These are phyloP conservation scores for Microstegium vimineum DNA, from an alignment of 176 grass and related monocot species.

Conservation along the genomic window DNA sequence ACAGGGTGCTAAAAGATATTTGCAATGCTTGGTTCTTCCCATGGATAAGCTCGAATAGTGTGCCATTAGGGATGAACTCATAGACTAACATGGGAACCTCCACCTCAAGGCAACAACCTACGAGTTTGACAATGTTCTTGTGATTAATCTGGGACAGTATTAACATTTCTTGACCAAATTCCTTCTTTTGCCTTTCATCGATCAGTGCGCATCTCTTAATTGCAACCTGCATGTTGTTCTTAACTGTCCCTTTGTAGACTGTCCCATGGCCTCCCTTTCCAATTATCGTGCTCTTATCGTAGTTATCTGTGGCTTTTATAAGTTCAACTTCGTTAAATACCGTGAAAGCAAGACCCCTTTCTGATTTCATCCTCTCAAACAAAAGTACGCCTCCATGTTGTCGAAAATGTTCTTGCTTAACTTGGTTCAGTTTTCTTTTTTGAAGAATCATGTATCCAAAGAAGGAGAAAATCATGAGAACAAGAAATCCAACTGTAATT, in stretches of 20 bases:
- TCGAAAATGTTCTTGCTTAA: slow-evolving; percentile 31
- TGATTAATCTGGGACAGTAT: slow-evolving; percentile 39
- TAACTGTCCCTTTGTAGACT: no score
- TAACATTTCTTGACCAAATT: no score
- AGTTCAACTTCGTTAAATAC: slow-evolving; percentile 36
- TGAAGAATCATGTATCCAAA: neutral
- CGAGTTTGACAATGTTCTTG: slow-evolving; percentile 16
- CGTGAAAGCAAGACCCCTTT: slow-evolving; percentile 26
- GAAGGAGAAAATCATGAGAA: neutral
- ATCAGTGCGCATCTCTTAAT: no score
- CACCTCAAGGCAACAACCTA: neutral
- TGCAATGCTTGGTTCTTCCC: slow-evolving; percentile 19
- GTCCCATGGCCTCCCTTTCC: slow-evolving; percentile 42
- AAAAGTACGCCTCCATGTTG: slow-evolving; percentile 27
- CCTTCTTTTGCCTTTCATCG: no score
- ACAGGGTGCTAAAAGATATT: slow-evolving; percentile 18
- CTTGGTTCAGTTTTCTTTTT: neutral
- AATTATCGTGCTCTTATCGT: slow-evolving; percentile 33
- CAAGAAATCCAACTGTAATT: neutral
- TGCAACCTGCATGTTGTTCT: no score
- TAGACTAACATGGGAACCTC: slow-evolving; percentile 4
- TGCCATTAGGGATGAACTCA: slow-evolving; percentile 25
- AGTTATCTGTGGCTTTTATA: slow-evolving; percentile 35
- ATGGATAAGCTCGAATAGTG: slow-evolving; percentile 30
- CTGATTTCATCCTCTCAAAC: slow-evolving; percentile 31